Evolutionary conservation across 2,329 filamentous ascomycete genomes (phyloP), one percentile per base, ranked within the genome.

Genomic region (Diaporthe citrichinensis): DNA sequence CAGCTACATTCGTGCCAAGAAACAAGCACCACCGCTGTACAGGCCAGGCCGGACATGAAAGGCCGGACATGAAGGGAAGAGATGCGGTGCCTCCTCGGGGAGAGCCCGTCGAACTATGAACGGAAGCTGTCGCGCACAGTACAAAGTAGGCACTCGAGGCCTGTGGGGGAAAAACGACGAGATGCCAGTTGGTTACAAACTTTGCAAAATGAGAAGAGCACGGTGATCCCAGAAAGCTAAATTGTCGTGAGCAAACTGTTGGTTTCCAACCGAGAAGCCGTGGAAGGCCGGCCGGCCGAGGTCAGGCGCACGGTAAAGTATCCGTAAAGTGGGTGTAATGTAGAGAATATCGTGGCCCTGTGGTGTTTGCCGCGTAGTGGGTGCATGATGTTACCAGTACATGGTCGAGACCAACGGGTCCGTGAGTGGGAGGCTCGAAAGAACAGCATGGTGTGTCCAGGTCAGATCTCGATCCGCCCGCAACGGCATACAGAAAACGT

Each of bases 401-500:
- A 39, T 68, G 67, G 34, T 31, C 51, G 72, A 67, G 44, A 76
- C 75, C 67, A 31, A 31, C 9, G 14, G 58, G 61, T 65, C 46
- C 28, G 41, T n/a, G 61, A 69, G 59, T 31, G 46, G 23, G 31
- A 65, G 36, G 65, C 62, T 46, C 71, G 55, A 58, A 59, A 58
- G 59, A 41, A 61, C 31, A 68, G 36, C 49, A 76, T 53, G 44
- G 67, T 41, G 68, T 65, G 59, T 67, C 46, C 25, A 41, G 34
- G 75, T 39, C 44, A 72, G 75, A 76, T 76, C 75, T 76, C 75
- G 75, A 76, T 76, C 73, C 75, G 28, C 55, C 34, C 23, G 44
- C 57, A 62, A 68, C 57, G 74, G 44, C 36, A 65, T 57, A 61
- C 25, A 62, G 49, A 51, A 46, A 71, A 72, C 65, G 46, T 69